phyloP scores from a whole-genome alignment of 164 flowering plant species.

The Stephania japonica region DNA sequence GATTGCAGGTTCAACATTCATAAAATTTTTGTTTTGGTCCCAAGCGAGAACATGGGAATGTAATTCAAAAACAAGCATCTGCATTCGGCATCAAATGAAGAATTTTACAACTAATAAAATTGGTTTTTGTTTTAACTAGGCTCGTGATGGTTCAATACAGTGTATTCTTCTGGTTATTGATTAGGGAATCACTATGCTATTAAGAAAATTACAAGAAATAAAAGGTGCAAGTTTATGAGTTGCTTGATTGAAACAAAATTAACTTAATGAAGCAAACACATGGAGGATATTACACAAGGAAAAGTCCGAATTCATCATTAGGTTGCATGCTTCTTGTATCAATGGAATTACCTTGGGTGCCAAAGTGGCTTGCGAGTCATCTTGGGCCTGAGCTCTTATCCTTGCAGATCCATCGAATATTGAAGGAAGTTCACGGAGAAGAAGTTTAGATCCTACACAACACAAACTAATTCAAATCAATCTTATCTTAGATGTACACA shows the following conservation, averaged over 20 bases:
- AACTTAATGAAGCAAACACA: neutral
- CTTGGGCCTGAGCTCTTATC: slow-evolving; percentile 65
- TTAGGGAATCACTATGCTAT: too few relatives aligned
- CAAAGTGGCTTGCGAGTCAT: slow-evolving; percentile 75
- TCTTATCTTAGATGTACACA: neutral
- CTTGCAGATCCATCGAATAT: slow-evolving; percentile 87
- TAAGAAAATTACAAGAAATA: neutral
- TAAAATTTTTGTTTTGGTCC: neutral
- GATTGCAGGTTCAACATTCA: neutral
- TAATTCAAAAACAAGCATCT: neutral
- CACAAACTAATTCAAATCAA: neutral
- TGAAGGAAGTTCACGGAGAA: slow-evolving; percentile 71
- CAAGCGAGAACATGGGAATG: neutral
- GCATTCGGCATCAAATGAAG: neutral
- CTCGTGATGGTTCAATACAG: too few relatives aligned
- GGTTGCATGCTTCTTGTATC: neutral
- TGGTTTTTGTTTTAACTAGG: too few relatives aligned
- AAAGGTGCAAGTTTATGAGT: neutral
- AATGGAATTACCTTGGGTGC: slow-evolving; percentile 72
- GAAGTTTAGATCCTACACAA: slow-evolving; percentile 65
- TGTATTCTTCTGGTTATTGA: too few relatives aligned
- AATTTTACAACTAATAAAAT: too few relatives aligned
- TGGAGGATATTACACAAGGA: neutral
- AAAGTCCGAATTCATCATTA: neutral
- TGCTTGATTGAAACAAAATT: neutral